Conservation (phyloP, 1,284 basidiomycete species). For the Tilletia caries region DNA sequence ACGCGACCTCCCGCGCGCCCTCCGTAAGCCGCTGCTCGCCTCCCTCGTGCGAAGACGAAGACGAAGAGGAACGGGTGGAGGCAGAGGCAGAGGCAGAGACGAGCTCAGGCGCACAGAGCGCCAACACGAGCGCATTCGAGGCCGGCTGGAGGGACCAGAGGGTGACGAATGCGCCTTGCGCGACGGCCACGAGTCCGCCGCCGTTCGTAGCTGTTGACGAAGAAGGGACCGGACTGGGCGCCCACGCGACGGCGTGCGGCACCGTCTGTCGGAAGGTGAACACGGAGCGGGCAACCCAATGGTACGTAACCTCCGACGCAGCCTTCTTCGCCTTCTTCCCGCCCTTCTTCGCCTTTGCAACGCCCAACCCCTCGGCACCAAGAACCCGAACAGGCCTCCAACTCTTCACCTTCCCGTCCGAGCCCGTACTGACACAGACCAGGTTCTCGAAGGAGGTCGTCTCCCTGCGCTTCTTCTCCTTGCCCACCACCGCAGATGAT, state of each 20-base stretch:
- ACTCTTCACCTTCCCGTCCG: conserved; percentile 68
- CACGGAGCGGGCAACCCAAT: conserved; percentile 46
- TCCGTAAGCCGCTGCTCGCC: not conserved
- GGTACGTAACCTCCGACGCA: conserved; percentile 20
- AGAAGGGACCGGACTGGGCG: conserved; percentile 64
- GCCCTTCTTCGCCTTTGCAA: conserved; percentile 11
- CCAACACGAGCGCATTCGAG: conserved; percentile 66
- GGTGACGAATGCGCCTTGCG: conserved; percentile 67
- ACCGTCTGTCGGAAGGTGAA: conserved; percentile 41
- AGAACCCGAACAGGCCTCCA: conserved; percentile 58
- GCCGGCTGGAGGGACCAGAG: conserved; percentile 68
- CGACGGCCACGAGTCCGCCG: conserved; percentile 71
- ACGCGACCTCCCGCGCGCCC: conserved; percentile 54
- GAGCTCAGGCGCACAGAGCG: conserved; percentile 55
- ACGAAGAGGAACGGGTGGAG: too few species aligned
- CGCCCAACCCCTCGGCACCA: not conserved
- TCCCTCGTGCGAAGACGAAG: too few species aligned
- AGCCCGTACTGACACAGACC: conserved; percentile 64
- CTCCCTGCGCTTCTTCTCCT: not conserved
- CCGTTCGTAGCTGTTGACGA: not conserved
- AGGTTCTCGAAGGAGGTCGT: conserved; percentile 28
- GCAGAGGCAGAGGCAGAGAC: not conserved
- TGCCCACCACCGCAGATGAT: too few species aligned
- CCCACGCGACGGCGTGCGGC: conserved; percentile 65
- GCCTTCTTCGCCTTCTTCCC: conserved; percentile 12